Evolutionary conservation across 352 stramenopile species (phyloP), one percentile per base, ranked within the genome.

Genomic region (Pythium utonaiense): DNA sequence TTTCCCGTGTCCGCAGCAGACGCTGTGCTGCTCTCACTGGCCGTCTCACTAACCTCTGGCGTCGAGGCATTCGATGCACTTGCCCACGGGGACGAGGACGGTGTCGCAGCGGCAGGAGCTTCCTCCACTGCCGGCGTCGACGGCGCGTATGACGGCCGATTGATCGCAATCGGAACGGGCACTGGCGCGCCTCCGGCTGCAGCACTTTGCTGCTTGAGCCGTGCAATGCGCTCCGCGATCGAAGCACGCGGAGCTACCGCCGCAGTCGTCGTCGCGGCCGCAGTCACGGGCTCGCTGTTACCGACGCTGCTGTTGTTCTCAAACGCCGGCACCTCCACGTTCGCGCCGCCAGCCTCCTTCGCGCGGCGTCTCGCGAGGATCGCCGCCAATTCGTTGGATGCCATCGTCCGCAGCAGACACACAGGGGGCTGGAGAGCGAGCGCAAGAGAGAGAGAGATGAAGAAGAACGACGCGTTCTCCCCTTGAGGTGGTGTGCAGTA

Each of bases 301-400:
- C 52, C 45, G 51, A 25, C 41, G 53, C 38, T 51, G 60, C 58
- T 65, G 52, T 52, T 74, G 19, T 47, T 40, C 22, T 76, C 69
- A 52, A 81, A 68, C 52, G 71, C 64, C 9, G 72, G 71, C 21
- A 54, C 24, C 0, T 67, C 55, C 9, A 60, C 28, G 12, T 48
- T 55, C 16, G 74, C 77, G 7, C 66, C 74, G 13, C 81, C 83
- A n/a, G n/a, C n/a, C 12, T 78, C 74, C 61, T 93, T 91, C 28
- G 80, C 80, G 27, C 86, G 78, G 44, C 86, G 83, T 19, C 83
- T 75, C 33, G 86, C 86, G 22, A 95, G 74, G 60, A 93, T 92
- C 59, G 86, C 78, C 40, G 83, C 81, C 58, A 95, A 64, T 70
- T 95, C 86, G 70, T 89, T 93, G 65, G 83, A 74, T 53, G 83